Base-by-base conservation (phyloP, 2,329 filamentous ascomycete genomes). In the Amesomyces nigricolor region DNA sequence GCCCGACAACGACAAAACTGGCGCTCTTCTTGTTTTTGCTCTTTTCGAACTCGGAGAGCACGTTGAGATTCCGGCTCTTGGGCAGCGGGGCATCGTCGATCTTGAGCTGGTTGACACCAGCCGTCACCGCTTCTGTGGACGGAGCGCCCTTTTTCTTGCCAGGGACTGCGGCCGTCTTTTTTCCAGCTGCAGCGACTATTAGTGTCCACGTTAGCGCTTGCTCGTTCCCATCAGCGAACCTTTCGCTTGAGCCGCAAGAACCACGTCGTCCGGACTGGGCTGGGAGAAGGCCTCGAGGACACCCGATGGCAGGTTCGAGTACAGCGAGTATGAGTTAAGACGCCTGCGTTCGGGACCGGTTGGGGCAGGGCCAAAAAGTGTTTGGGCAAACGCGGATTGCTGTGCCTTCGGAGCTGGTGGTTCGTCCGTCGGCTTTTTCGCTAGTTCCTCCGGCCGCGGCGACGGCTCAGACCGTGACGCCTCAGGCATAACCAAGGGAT, bases 1-100 rank as follows among this genome's bases (percentile, higher is more conserved):
- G 94, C 13, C 94, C 91, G 63, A 96, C 91, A 35, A 96, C 91
- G 7, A 96, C 91, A 71, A 96, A 95, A 68, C 90, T 96, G 42
- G 88, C 87, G 52, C 83, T 86, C 63, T 86, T 88, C 72, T 96
- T 97, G 62, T 79, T 79, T 51, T 84, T 81, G 51, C 83, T 80
- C 61, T 86, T 90, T 64, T 87, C 81, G 66, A 87, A 92, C 67
- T 96, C 91, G 46, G 83, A 82, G 35, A 92, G 66, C 3, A 97
- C 91, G 69, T 97, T 83, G 17, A 97, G 72, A 53, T 94, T 91
- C 69, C 95, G 95, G 64, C 78, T 85, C 66, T 80, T 85, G 3
- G 81, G 82, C 37, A 78, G 72, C 1, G 81, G 80, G 1, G 76
- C 71, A 56, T 83, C 80, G 62, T 75, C 70, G 22, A 72, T 67